Percentiles rank a stretch among this genome's conserved stretches.
These are phyloP conservation scores for Verticillium zaregamsianum DNA, from an alignment of 2,329 filamentous ascomycete species.

Conservation along the genomic window DNA sequence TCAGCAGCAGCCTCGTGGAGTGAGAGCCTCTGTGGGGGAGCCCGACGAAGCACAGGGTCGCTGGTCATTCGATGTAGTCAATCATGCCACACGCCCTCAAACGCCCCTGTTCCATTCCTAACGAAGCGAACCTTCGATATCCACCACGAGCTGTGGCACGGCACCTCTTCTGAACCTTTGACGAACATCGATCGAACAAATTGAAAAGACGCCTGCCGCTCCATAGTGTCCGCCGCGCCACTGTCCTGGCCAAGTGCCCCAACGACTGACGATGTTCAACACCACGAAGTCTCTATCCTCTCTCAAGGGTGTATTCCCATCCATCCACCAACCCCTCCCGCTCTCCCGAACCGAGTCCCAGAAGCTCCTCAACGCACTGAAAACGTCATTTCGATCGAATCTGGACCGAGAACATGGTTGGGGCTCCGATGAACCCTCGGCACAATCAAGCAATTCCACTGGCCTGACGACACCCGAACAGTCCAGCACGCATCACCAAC, in stretches of 20 bases:
- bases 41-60: background rate
- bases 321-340: slow-evolving; percentile 48
- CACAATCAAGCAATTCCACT: slow-evolving; percentile 1
- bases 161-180: too few relatives aligned
- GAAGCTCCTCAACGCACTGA: slow-evolving; percentile 52
- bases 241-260: background rate
- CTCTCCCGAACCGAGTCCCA: slow-evolving; percentile 47
- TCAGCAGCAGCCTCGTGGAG: background rate
- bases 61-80: background rate
- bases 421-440: slow-evolving; percentile 23
- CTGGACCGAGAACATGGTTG: slow-evolving; percentile 55
- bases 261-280: slow-evolving; percentile 22
- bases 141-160: background rate
- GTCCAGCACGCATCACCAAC: background rate
- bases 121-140: background rate
- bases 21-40: background rate
- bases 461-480: background rate
- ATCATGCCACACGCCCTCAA: background rate
- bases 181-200: too few relatives aligned
- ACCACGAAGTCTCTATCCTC: slow-evolving; percentile 31
- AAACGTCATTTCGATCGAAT: slow-evolving; percentile 52
- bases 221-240: too few relatives aligned
- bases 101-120: background rate
- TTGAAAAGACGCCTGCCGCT: too few relatives aligned
- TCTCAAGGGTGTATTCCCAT: slow-evolving; percentile 35